Evolutionary conservation across 768 basidiomycete genomes (phyloP).

Genomic region (Suillus subalutaceus): DNA sequence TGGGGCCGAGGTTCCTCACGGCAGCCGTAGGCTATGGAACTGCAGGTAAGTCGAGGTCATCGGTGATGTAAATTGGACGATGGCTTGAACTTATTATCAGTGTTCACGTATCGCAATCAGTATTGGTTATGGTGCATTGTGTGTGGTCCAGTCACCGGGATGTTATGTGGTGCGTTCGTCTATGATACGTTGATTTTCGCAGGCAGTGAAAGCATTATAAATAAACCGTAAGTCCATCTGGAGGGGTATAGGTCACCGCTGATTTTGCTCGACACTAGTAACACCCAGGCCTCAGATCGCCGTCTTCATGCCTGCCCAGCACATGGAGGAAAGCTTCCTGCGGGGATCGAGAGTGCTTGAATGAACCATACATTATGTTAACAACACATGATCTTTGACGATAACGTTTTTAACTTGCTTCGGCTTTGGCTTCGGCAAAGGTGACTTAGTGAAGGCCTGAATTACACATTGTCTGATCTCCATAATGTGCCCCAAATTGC

Average conservation of each 20-base stretch:
- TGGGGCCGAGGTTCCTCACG: slow-evolving; percentile 69
- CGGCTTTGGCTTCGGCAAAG: not conserved
- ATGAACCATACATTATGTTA: not conserved
- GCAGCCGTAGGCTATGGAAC: slow-evolving; percentile 75
- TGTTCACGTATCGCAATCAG: slow-evolving; percentile 45
- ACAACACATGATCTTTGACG: not conserved
- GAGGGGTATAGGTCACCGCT: not conserved
- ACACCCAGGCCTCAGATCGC: not conserved
- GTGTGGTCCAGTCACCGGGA: slow-evolving; percentile 62
- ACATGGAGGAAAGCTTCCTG: slow-evolving; percentile 2
- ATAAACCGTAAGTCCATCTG: slow-evolving; percentile 47
- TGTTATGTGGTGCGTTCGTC: slow-evolving; percentile 50
- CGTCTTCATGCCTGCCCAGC: not conserved
- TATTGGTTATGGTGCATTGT: slow-evolving; percentile 79
- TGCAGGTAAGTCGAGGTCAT: slow-evolving; percentile 34
- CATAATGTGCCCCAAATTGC: not conserved
- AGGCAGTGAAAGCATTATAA: slow-evolving; percentile 56
- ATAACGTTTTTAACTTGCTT: slow-evolving; percentile 1
- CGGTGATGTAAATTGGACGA: not conserved
- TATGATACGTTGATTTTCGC: slow-evolving; percentile 64
- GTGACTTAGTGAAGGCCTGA: not conserved
- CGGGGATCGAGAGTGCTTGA: slow-evolving; percentile 8
- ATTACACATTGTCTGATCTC: not conserved
- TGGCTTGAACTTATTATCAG: slow-evolving; percentile 6
- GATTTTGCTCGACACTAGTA: slow-evolving; percentile 9